Conservation (phyloP, 306 rosid species). For the Oxytropis ochrocephala region DNA sequence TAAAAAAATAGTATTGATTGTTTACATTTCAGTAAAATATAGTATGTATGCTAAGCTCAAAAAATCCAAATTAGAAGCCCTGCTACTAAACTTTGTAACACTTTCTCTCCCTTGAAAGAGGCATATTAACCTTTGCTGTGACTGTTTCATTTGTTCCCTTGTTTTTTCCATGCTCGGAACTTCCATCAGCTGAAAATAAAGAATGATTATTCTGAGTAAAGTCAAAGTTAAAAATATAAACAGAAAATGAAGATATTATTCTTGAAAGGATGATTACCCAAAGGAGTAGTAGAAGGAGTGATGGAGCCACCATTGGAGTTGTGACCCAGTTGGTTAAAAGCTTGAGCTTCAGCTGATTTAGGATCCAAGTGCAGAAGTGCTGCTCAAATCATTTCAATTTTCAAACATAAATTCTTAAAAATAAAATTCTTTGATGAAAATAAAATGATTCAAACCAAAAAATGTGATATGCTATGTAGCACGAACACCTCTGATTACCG, state of each 20-base stretch:
- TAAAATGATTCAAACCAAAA: too few relatives aligned
- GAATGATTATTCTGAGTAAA: too few relatives aligned
- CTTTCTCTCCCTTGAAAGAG: neutral
- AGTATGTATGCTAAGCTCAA: neutral
- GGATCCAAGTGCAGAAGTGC: neutral
- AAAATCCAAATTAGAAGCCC: neutral
- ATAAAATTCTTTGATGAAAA: too few relatives aligned
- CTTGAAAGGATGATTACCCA: neutral
- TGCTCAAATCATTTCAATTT: neutral
- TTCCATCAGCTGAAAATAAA: neutral
- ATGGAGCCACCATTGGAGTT: neutral
- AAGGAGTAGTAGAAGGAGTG: neutral
- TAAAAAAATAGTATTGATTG: too few relatives aligned
- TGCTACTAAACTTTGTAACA: neutral
- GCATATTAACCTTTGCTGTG: neutral
- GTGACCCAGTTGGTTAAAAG: neutral
- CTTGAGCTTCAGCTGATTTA: neutral
- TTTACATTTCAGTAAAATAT: too few relatives aligned
- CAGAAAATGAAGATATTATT: neutral
- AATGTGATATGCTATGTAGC: too few relatives aligned
- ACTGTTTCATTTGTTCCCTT: neutral
- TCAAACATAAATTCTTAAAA: neutral
- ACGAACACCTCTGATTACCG: too few relatives aligned
- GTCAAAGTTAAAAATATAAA: neutral
- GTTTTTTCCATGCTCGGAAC: neutral